Evolutionary conservation across 139 green algal genomes (phyloP).

Genomic region (Coccomyxa sp.): DNA sequence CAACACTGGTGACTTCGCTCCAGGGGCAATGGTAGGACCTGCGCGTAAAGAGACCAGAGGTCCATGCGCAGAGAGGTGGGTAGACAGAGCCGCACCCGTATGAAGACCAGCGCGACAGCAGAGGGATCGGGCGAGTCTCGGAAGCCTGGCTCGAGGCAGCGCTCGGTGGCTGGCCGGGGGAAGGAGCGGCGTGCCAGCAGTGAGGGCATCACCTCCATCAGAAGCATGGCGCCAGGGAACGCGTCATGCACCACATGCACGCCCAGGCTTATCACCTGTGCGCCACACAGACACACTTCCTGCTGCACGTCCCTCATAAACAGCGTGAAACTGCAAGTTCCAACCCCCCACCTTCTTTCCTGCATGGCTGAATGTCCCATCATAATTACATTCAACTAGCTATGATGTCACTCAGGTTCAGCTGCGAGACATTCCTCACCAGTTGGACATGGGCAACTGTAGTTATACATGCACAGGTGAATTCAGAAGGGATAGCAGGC

Average conservation of each 20-base stretch:
- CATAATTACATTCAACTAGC: no score
- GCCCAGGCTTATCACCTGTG: conserved; percentile 63
- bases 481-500: not conserved
- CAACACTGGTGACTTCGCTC: no score
- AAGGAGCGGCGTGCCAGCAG: conserved; percentile 62
- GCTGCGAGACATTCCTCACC: no score
- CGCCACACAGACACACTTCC: not conserved
- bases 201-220: conserved; percentile 69
- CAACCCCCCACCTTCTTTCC: no score
- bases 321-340: no score
- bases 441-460: no score
- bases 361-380: no score
- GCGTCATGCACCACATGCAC: conserved; percentile 46
- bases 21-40: no score
- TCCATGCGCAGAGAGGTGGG: no score
- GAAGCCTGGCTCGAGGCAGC: conserved; percentile 68
- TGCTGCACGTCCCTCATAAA: not conserved
- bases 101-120: conserved; percentile 69
- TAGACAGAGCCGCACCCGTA: conserved; percentile 41
- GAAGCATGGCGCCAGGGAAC: conserved; percentile 43
- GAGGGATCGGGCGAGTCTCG: conserved; percentile 53
- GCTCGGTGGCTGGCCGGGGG: conserved; percentile 40
- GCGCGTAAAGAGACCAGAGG: no score
- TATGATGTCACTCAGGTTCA: no score
- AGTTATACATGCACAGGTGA: not conserved